Base-by-base conservation (phyloP, 1,284 basidiomycete genomes). In the Cryptococcus hybrid region DNA sequence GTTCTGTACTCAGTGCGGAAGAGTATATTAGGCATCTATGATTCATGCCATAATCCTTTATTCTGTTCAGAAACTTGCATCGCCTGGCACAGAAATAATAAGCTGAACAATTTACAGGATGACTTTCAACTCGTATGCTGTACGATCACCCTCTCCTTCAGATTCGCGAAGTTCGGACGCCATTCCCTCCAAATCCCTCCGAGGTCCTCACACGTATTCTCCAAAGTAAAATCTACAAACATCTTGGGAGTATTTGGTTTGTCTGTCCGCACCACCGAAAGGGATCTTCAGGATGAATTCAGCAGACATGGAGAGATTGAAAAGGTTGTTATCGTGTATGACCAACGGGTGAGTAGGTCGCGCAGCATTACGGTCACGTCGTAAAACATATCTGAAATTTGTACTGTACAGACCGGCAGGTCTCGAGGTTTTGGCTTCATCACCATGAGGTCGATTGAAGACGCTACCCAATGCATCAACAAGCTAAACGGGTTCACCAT, bases 381-480 rank as follows among this genome's bases (percentile, higher is more conserved):
- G 4, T 4, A 30, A 30, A 30, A 30, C 30, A 4, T 30, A 30
- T 30, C 30, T 30, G 30, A 30, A 4, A 30, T 8, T 42, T 8
- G 30, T 13, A 3, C 36, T 3, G n/a, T 47, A 18, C 77, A 94
- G 90, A 91, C 92, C 49, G 92, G 93, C 73, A 88, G 96, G 58
- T 98, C 94, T 55, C 89, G 95, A 64, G 96, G 93, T 7, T 99
- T 99, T 68, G 95, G 94, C 43, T 99, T 99, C 77, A 92, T 99
- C 75, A 89, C 88, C 63, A 98, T 99, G 93, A 83, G 84, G 43
- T 84, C 83, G 42, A 83, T 87, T 13, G 92, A 94, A 57, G 93
- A 96, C 62, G 96, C 96, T 2, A 81, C 84, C 35, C 82, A 86
- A 47, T 94, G 90, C 76, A 91, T 99, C 71, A 85, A 88, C 62